A percentile compares a stretch with the other conserved stretches of the same genome.
Conservation (phyloP, 768 basidiomycete genomes). For the Hydnomerulius pinastri region DNA sequence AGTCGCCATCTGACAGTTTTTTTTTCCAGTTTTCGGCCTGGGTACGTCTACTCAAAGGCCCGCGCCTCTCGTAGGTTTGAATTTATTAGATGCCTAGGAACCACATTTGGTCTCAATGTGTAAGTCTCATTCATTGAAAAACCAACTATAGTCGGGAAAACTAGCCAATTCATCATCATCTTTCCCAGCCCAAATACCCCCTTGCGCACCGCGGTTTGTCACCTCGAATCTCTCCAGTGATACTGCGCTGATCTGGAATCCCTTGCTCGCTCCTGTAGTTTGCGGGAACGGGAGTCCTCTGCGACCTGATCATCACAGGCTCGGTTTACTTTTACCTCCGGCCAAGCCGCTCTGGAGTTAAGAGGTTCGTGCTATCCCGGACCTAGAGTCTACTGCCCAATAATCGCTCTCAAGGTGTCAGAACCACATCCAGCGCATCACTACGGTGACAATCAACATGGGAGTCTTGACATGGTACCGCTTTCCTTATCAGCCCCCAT, state of each 20-base stretch:
- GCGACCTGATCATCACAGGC: conserved; percentile 2
- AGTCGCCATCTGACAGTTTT: neutral
- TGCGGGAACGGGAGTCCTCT: neutral
- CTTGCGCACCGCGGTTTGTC: neutral
- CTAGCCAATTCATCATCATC: neutral
- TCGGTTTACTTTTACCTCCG: conserved; percentile 9
- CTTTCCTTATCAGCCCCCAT: neutral
- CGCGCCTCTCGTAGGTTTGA: neutral
- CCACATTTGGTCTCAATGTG: neutral
- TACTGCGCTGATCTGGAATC: too few relatives aligned
- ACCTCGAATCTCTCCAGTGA: too few relatives aligned
- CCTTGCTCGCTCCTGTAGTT: neutral
- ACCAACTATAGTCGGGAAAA: neutral
- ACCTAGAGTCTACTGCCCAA: neutral
- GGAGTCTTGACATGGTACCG: conserved; percentile 5
- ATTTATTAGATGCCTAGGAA: neutral
- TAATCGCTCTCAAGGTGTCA: neutral
- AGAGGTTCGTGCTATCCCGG: neutral
- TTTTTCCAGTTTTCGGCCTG: neutral
- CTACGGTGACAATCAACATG: conserved; percentile 6
- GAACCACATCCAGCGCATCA: conserved; percentile 2
- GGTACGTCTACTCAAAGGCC: neutral
- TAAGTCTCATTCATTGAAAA: neutral
- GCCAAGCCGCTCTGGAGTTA: neutral
- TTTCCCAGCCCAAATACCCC: neutral